Evolutionary conservation across 164 flowering plant genomes (phyloP).

Genomic region (Pachysandra terminalis): DNA sequence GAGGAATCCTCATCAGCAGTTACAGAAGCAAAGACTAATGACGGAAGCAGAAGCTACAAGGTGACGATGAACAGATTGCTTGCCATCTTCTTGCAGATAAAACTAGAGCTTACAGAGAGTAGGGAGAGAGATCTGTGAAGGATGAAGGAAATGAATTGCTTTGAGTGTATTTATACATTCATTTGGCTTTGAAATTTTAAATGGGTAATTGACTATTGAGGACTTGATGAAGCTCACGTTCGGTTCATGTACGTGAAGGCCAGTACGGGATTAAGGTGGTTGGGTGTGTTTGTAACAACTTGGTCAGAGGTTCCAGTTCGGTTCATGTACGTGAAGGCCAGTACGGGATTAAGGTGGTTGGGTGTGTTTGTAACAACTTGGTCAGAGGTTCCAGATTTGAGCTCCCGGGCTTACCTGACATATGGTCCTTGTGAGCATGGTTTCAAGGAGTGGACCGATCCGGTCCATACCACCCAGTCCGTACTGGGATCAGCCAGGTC

Average conservation of each 20-base stretch:
- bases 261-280: constrained; percentile 9
- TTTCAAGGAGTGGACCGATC: too few relatives aligned
- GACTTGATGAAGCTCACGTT: neutral
- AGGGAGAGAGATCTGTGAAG: neutral
- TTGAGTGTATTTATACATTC: constrained; percentile 2
- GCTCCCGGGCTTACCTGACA: too few relatives aligned
- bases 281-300: neutral
- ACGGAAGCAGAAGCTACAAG: constrained; percentile 32
- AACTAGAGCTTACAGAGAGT: neutral
- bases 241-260: constrained; percentile 33
- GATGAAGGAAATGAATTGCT: constrained; percentile 5
- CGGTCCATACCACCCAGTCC: too few relatives aligned
- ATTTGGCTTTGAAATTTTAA: neutral
- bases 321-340: constrained; percentile 34
- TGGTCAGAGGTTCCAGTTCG: neutral
- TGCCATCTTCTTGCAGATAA: constrained; percentile 38
- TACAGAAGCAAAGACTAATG: constrained; percentile 32
- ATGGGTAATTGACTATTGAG: neutral
- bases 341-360: constrained; percentile 2
- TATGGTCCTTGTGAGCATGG: too few relatives aligned
- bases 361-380: neutral
- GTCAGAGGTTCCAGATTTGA: too few relatives aligned
- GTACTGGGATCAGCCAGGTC: too few relatives aligned
- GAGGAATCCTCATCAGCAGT: constrained; percentile 17
- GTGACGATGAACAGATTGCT: constrained; percentile 19